Evolutionary conservation across 2,329 filamentous ascomycete genomes (phyloP), one percentile per base, ranked within the genome.

Genomic region (Calonectria honghensis): DNA sequence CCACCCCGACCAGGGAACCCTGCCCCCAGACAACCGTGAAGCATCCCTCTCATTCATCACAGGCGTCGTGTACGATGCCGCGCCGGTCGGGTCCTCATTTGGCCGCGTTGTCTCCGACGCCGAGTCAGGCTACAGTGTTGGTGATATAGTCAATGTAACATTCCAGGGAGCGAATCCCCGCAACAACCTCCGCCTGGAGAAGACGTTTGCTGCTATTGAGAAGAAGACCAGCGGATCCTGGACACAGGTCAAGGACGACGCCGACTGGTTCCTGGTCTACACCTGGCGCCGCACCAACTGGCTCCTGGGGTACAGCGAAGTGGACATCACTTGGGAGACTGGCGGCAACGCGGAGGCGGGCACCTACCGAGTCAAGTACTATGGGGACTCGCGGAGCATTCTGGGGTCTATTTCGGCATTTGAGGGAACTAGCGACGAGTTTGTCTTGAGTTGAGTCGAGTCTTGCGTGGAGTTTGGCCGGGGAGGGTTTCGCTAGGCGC

Each of bases 131-230:
- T 63, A 63, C 35, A 63, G 35, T 35, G 57, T 89, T 11, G 95
- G 95, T 4, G 89, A 91, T 39, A 87, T 87, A 5, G 91, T 96
- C 64, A 89, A 87, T 20, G 93, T 90, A 0, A 92, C 89, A 0
- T 98, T 98, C 83, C 91, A 96, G 3, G 96, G 93, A 20, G 96
- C 96, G 1, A 98, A 98, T 81, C 96, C 96, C 20, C 91, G 96
- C 37, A 98, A 98, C 83, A 94, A 98, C 77, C 90, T 98, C 37
- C 91, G 92, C 2, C 91, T 95, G 2, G 96, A 95, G 80, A 89
- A 89, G 3, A 98, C 95, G 0, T 98, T 92, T 84, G 93, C 93
- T 0, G 91, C 94, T 0, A 90, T 98, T 0, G 96, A 98, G 86
- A 88, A 88, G 81, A 88, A 91, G 50, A 81, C 82, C 35, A 86